Evolutionary conservation across 352 stramenopile species (phyloP), one percentile per base, ranked within the genome.

Genomic region (Phytophthora litchii): DNA sequence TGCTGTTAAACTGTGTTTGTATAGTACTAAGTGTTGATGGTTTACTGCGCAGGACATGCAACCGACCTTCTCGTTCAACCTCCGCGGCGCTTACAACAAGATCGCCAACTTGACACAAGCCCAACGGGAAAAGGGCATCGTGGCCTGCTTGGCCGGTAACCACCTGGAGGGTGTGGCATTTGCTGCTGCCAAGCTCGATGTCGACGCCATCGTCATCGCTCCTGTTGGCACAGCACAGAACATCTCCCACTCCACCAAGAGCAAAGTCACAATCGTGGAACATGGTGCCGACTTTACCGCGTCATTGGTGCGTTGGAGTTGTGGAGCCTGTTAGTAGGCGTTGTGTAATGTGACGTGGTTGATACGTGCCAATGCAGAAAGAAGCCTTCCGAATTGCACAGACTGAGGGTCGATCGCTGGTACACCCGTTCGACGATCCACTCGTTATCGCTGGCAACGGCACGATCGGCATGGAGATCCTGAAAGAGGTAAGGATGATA

Each of bases 51-150:
- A 88, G 77, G 97, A 99, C 66, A 95, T 97, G 60, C 96, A 99
- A 76, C 95, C 95, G 11, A 98, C 98, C 16, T 99, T 99, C 67
- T 98, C 94, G 34, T 99, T 99, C 82, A 99, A 99, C 78, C 78
- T 99, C 51, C 91, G 97, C 36, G 97, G 97, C 32, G 97, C 97
- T 11, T 98, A 99, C 87, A 99, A 99, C 79, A 98, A 98, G 76
- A 99, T 99, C 75, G 94, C 91, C n/a, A 87, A 92, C 50, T 70
- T 99, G 38, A 88, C 88, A n/a, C 42, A 60, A 13, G 67, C 84
- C 41, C 79, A 97, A 54, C 76, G 89, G 12, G 60, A 86, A 29
- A 76, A 73, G 23, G 96, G 96, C 34, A 86, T 95, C 45, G 84
- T 95, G 29, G 83, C 84, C 14, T 89, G 84, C 44, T 76, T 78